Conservation (phyloP, 371 early-diverging fungal genomes). For the Ordospora colligata region DNA sequence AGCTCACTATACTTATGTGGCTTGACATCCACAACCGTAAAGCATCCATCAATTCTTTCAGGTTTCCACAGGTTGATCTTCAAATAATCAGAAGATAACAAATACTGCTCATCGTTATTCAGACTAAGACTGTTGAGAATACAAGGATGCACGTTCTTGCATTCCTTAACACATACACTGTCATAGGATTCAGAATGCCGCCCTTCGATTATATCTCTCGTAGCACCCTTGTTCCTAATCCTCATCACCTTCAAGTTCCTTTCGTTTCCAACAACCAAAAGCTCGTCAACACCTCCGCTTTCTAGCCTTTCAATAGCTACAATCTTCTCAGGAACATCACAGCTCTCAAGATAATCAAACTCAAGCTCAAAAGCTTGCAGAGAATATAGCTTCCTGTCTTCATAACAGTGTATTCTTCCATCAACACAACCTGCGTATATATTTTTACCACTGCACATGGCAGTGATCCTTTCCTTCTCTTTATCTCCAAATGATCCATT, state of each 20-base stretch:
- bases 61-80: conserved; percentile 94
- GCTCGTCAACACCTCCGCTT: conserved; percentile 36
- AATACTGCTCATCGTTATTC: conserved; percentile 86
- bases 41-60: conserved; percentile 61
- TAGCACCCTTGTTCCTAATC: conserved; percentile 21
- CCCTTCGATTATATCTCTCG: conserved; percentile 13
- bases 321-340: conserved; percentile 96
- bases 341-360: conserved; percentile 94
- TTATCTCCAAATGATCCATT: background rate
- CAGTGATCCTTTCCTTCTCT: background rate
- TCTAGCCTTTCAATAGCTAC: conserved; percentile 85
- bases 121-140: conserved; percentile 95
- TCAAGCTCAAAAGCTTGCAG: conserved; percentile 68
- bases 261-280: conserved; percentile 51
- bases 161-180: conserved; percentile 57
- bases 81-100: conserved; percentile 89
- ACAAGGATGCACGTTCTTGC: conserved; percentile 90
- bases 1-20: conserved; percentile 94
- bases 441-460: background rate
- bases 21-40: conserved; percentile 82
- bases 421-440: conserved; percentile 9
- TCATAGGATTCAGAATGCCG: background rate
- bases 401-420: conserved; percentile 12
- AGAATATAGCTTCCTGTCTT: background rate
- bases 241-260: conserved; percentile 51